phyloP scores from a whole-genome alignment of 306 rosid species.

The Cicer yamashitae region DNA sequence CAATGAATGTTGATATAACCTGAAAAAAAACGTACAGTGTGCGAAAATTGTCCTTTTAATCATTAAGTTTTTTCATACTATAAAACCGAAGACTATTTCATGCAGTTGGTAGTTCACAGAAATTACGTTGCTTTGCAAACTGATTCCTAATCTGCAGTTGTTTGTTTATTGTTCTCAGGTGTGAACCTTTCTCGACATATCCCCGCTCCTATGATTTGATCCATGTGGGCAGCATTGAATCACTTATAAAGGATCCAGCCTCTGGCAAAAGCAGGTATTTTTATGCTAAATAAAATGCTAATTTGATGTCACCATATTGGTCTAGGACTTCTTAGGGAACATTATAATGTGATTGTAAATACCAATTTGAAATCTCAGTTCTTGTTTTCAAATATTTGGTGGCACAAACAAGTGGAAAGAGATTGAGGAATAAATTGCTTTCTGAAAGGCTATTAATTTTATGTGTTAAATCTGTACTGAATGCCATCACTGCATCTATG shows the following conservation, averaged over 20 bases:
- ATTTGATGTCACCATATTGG: slow-evolving; percentile 26
- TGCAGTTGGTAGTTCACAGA: background rate
- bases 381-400: slow-evolving; percentile 29
- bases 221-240: slow-evolving; percentile 80
- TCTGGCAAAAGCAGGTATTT: slow-evolving; percentile 76
- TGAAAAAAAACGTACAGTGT: background rate
- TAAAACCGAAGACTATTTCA: background rate
- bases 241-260: slow-evolving; percentile 72
- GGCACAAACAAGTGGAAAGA: slow-evolving; percentile 15
- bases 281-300: slow-evolving; percentile 25
- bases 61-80: background rate
- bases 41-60: background rate
- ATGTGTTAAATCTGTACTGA: background rate
- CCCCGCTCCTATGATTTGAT: slow-evolving; percentile 92
- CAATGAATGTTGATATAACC: slow-evolving; percentile 20
- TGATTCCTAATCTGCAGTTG: slow-evolving; percentile 3
- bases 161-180: slow-evolving; percentile 63
- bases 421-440: background rate
- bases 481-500: slow-evolving; percentile 10
- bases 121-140: slow-evolving; percentile 27
- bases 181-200: slow-evolving; percentile 98
- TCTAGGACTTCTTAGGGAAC: background rate
- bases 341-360: slow-evolving; percentile 3
- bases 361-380: slow-evolving; percentile 13
- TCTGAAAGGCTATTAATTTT: background rate